Conservation (phyloP, 345 rosid species). For the Rhodamnia rubescens region DNA sequence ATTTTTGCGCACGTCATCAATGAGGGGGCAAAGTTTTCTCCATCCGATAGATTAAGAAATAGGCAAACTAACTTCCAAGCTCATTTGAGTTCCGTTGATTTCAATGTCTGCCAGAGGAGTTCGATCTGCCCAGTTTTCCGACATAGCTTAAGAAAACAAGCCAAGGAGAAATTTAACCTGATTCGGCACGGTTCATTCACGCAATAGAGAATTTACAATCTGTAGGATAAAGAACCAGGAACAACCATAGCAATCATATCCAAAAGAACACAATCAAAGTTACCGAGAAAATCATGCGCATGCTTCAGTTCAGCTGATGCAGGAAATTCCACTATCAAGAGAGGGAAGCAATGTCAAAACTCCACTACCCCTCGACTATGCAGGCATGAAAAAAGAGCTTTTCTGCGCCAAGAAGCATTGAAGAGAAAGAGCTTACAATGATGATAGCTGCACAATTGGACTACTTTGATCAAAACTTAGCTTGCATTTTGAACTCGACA, state of each 20-base stretch:
- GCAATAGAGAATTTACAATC: background rate
- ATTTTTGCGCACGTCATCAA: background rate
- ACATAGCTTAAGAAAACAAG: background rate
- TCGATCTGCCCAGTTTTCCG: background rate
- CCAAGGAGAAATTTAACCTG: background rate
- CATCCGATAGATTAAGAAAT: background rate
- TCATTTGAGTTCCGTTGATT: background rate
- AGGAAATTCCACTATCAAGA: background rate
- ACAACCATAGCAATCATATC: background rate
- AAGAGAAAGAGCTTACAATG: background rate
- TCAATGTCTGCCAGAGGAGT: background rate
- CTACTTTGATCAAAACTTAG: background rate
- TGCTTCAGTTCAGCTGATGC: background rate
- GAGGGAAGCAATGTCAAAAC: background rate
- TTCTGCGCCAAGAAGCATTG: background rate
- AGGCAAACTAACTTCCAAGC: background rate
- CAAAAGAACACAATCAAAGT: background rate
- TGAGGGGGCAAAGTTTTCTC: background rate
- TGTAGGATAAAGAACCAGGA: background rate
- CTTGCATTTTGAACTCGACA: background rate
- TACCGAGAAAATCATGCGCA: background rate
- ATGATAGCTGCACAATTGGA: background rate
- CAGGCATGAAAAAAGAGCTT: background rate
- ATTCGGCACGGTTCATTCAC: background rate
- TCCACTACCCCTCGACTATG: background rate